Conservation (phyloP, 2,329 filamentous ascomycete genomes). For the Aspergillus niger region DNA sequence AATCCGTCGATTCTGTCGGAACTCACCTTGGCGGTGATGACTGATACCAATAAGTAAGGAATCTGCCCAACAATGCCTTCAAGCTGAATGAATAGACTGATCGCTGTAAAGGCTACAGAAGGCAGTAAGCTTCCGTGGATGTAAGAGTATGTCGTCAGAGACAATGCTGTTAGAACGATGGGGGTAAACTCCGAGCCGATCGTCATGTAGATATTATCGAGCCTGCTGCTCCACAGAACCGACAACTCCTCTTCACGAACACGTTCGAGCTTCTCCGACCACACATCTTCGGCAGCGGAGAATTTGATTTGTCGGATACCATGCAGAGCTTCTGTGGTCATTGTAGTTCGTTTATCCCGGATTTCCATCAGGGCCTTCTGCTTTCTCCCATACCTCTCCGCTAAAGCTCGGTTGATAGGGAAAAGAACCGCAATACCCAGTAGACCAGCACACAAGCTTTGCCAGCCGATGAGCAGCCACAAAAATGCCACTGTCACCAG, state of each 20-base stretch:
- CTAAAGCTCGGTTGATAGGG: constrained; percentile 40
- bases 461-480: background rate
- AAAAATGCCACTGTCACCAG: background rate
- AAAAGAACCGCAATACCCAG: background rate
- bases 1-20: constrained; percentile 69
- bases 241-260: constrained; percentile 67
- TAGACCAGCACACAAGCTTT: background rate
- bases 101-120: constrained; percentile 75
- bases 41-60: constrained; percentile 69
- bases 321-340: constrained; percentile 73
- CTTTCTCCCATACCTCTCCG: constrained; percentile 63
- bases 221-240: constrained; percentile 66
- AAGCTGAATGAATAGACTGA: constrained; percentile 70
- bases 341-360: constrained; percentile 70
- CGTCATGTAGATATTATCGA: constrained; percentile 62
- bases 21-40: constrained; percentile 70
- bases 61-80: constrained; percentile 68
- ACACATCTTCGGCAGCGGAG: constrained; percentile 71
- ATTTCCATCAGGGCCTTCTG: constrained; percentile 74
- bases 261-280: constrained; percentile 68
- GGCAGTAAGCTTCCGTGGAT: constrained; percentile 64
- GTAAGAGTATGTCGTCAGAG: constrained; percentile 66
- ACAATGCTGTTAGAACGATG: constrained; percentile 68
- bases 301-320: constrained; percentile 85
- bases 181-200: constrained; percentile 72